Base-by-base conservation (phyloP, 1,284 basidiomycete species). In the Naganishia cerealis region DNA sequence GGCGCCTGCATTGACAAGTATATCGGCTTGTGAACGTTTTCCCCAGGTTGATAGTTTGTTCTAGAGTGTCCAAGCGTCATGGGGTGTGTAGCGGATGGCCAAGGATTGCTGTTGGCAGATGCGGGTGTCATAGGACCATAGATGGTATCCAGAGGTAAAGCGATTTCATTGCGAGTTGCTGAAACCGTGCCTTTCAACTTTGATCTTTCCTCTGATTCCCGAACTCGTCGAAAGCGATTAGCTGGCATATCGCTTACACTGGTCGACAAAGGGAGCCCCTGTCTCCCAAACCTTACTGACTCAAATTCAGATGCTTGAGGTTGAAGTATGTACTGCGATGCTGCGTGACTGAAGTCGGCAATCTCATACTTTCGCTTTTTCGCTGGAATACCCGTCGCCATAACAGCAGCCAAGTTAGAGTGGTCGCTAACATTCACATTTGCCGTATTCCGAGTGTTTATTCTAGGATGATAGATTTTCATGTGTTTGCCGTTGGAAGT, bases 101-200 rank as follows among this genome's bases (percentile, higher is more conserved):
- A 50, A 10, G 46, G 46, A 50, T 50, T 10, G 46, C 9, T 24
- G 46, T 50, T 24, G 21, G 46, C 46, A 7, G 46, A 50, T 24
- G 46, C 46, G 46, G 29, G 42, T n/a, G 43, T 59, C 8, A 15
- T 29, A 0, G 53, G 36, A 8, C 61, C 61, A 43, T 54, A 43
- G 50, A 63, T 63, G 5, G 61, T 52, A n/a, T 52, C 61, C 26
- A 63, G 29, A 9, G 61, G 61, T 24, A 54, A 24, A 2, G 61
- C 61, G 7, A 54, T 63, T n/a, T 63, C 61, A 13, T 54, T 50
- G 42, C 61, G 61, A 8, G 50, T 24, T 39, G 21, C 16, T 36
- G 33, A 50, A 24, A 50, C n/a, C n/a, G 46, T 13, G 21, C 46
- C 21, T 21, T 13, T 9, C 8, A 24, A 24, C 21, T 50, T 50